Base-by-base conservation (phyloP, 257 asterid species). In the Jaltomata sinuosa region DNA sequence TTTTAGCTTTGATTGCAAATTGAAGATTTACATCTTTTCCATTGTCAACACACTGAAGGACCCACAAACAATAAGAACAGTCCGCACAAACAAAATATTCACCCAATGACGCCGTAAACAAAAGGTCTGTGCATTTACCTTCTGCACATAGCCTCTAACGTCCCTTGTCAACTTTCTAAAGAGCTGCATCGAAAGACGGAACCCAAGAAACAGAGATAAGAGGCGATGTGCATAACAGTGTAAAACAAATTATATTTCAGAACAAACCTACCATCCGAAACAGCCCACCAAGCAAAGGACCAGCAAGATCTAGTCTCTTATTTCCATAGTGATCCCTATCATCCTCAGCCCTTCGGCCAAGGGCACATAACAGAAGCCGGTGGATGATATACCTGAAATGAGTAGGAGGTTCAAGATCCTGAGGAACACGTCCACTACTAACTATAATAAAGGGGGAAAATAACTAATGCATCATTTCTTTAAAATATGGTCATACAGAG, bases 281-380 rank as follows among this genome's bases (percentile, higher is more conserved):
- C 31, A 96, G 92, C 83, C 98, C 97, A 86, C 99, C 99, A 74
- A 94, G 95, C 91, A 96, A 86, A 81, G 99, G 99, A 88, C 98
- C 99, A 83, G 99, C 99, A 84, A 96, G 99, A 92, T 96, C 99
- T 85, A 94, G 85, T 88, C 99, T 92, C 88, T 96, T 96, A 89
- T 96, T 96, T 61, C 99, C 98, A 92, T 96, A 96, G 86, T 96
- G 99, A 79, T 96, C 99, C 87, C 98, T 89, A 79, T 96, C 98
- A 84, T 96, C 99, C 88, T 96, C 98, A 34, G 98, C 93, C 89
- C 98, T 93, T 74, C 97, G 94, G 84, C 95, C 99, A 91, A 96
- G 89, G 15, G 98, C 98, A 90, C 99, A 96, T 79, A 94, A 85
- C 87, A 96, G 88, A 80, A 96, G 98, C 79, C 99, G 94, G 86